phyloP scores from a whole-genome alignment of 352 stramenopile genomes.

The Elongisporangium prolatum region DNA sequence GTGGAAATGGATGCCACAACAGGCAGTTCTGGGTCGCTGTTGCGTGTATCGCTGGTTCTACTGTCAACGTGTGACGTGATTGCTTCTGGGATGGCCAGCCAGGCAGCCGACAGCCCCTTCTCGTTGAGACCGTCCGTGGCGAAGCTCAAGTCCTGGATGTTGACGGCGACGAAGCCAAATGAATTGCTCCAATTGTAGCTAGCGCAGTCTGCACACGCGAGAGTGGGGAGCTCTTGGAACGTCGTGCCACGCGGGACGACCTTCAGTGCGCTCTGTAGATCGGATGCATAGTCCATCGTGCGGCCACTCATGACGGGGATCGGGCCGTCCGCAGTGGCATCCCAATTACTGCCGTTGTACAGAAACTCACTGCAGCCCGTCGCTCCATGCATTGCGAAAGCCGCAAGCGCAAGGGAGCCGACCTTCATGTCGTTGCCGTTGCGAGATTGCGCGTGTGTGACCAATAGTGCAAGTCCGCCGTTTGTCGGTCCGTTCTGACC shows the following conservation, averaged over 20 bases:
- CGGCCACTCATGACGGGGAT: slow-evolving; percentile 32
- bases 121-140: slow-evolving; percentile 53
- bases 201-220: slow-evolving; percentile 31
- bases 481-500: neutral
- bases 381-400: neutral
- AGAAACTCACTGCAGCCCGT: neutral
- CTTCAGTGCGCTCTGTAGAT: slow-evolving; percentile 36
- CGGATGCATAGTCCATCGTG: slow-evolving; percentile 54
- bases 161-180: slow-evolving; percentile 46
- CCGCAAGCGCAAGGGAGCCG: neutral
- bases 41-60: neutral
- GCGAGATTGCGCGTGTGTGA: neutral
- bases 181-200: slow-evolving; percentile 34
- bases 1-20: slow-evolving; percentile 58
- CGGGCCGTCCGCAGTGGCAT: neutral
- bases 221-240: slow-evolving; percentile 39
- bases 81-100: slow-evolving; percentile 27
- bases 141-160: slow-evolving; percentile 44
- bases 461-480: neutral
- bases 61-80: neutral
- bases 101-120: slow-evolving; percentile 38
- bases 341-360: neutral
- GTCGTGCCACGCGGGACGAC: slow-evolving; percentile 39
- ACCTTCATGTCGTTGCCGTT: neutral
- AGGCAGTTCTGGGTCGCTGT: slow-evolving; percentile 43